These are phyloP conservation scores for Clausena lansium DNA, from an alignment of 345 rosid genomes.

Conservation along the genomic window DNA sequence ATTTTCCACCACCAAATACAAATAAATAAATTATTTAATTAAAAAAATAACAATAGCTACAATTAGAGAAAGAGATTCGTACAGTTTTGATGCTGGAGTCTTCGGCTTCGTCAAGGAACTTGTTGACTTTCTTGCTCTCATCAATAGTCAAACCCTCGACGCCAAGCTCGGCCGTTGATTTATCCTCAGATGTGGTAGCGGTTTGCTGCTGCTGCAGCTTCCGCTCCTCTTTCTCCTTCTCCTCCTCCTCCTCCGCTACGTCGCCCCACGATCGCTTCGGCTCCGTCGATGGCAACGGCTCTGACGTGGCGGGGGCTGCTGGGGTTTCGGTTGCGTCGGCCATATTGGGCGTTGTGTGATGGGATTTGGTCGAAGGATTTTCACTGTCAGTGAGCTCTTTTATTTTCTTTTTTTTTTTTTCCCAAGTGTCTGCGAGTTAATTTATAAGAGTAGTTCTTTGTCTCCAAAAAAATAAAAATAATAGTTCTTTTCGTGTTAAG, in stretches of 20 bases:
- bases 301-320: neutral
- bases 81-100: conserved; percentile 85
- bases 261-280: conserved; percentile 62
- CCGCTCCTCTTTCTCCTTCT: conserved; percentile 44
- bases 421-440: too few species aligned
- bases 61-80: neutral
- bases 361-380: neutral
- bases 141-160: conserved; percentile 49
- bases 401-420: too few species aligned
- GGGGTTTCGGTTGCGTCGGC: conserved; percentile 15
- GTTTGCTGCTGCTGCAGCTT: neutral
- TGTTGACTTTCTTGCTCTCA: conserved; percentile 46
- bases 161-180: conserved; percentile 30
- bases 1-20: neutral
- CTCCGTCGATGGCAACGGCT: conserved; percentile 19
- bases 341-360: neutral
- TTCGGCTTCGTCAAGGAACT: conserved; percentile 78
- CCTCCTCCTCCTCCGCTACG: conserved; percentile 50
- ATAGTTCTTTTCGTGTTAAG: too few species aligned
- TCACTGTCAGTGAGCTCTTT: too few species aligned
- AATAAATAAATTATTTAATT: neutral
- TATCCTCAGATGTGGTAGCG: conserved; percentile 33
- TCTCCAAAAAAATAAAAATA: too few species aligned
- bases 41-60: neutral
- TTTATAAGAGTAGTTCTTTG: too few species aligned